Conservation (phyloP, 1,284 basidiomycete species). For the Pyrrhoderma lamaoense region DNA sequence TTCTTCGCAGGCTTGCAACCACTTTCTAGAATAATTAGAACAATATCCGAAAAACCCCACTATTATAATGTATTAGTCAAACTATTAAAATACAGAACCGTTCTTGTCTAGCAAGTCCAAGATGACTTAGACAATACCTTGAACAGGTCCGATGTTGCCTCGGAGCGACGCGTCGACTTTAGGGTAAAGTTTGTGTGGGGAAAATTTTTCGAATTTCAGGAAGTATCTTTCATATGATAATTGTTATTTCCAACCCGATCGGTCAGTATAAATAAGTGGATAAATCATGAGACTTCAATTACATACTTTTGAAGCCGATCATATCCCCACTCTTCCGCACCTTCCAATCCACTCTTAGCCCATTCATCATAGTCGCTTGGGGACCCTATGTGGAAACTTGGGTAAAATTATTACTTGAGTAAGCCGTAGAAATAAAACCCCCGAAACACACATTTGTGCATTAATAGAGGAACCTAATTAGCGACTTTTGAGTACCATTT, state of each 20-base stretch:
- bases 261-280: background rate
- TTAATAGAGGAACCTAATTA: constrained; percentile 17
- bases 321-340: constrained; percentile 52
- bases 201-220: constrained; percentile 20
- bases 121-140: too few relatives aligned
- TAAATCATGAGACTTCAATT: background rate
- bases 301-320: constrained; percentile 41
- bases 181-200: constrained; percentile 14
- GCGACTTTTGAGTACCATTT: background rate
- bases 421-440: background rate
- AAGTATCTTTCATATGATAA: too few relatives aligned
- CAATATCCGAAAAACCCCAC: constrained; percentile 18
- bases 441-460: constrained; percentile 13
- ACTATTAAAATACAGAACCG: background rate
- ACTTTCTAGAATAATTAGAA: constrained; percentile 10
- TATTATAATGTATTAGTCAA: background rate
- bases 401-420: background rate
- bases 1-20: constrained; percentile 17
- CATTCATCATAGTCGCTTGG: constrained; percentile 68
- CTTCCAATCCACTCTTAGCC: constrained; percentile 48
- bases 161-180: constrained; percentile 13
- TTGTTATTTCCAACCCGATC: too few relatives aligned
- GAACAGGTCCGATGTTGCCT: constrained; percentile 11
- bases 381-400: constrained; percentile 58
- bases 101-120: background rate